These are phyloP conservation scores for Arabis alpina DNA, from an alignment of 345 rosid genomes.

Conservation along the genomic window DNA sequence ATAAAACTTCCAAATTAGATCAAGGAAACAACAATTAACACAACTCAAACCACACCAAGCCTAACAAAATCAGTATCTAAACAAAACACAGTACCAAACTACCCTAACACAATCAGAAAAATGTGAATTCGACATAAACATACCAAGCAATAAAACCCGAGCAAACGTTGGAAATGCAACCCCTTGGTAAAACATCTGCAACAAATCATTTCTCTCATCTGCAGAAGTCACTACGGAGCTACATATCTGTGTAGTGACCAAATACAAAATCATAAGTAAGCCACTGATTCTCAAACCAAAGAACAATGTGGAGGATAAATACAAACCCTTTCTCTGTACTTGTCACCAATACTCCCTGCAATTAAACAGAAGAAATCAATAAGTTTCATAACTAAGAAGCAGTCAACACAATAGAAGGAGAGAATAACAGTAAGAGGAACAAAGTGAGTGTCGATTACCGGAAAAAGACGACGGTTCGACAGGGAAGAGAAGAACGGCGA, in stretches of 20 bases:
- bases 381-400: not conserved
- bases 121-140: not conserved
- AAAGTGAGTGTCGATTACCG: conserved; percentile 45
- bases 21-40: conserved; percentile 11
- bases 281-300: not conserved
- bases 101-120: not conserved
- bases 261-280: conserved; percentile 18
- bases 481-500: conserved; percentile 78
- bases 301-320: not conserved
- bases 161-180: conserved; percentile 78
- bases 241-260: conserved; percentile 47
- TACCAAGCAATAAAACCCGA: conserved; percentile 73
- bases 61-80: conserved; percentile 14
- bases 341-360: conserved; percentile 61
- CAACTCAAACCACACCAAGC: conserved; percentile 11
- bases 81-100: not conserved
- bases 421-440: not conserved
- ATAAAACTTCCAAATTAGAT: conserved; percentile 1
- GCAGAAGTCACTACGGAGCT: conserved; percentile 47
- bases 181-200: conserved; percentile 66
- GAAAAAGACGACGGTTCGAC: conserved; percentile 59
- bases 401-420: not conserved
- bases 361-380: not conserved
- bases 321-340: conserved; percentile 62
- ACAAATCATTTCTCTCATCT: conserved; percentile 57